A percentile compares a stretch with the other conserved stretches of the same genome.
phyloP scores from a whole-genome alignment of 257 asterid genomes.

The Jasminum sambac region DNA sequence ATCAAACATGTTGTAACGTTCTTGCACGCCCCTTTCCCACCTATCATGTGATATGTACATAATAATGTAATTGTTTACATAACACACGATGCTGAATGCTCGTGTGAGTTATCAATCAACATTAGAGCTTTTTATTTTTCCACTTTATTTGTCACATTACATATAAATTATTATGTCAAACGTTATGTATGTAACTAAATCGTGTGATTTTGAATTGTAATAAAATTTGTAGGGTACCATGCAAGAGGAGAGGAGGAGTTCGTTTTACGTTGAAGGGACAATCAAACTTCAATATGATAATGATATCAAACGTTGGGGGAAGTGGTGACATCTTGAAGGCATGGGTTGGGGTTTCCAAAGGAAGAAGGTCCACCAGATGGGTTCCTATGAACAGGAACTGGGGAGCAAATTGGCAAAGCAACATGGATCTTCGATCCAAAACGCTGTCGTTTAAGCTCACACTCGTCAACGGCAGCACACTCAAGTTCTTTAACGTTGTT shows the following conservation, averaged over 20 bases:
- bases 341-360: conserved; percentile 55
- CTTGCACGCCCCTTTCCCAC: not conserved
- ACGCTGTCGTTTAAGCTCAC: conserved; percentile 53
- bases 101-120: no score
- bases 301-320: conserved; percentile 71
- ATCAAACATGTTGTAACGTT: not conserved
- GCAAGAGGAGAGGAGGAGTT: conserved; percentile 66
- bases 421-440: conserved; percentile 48
- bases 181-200: not conserved
- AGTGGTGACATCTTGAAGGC: conserved; percentile 56
- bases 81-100: no score
- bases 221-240: conserved; percentile 48
- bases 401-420: conserved; percentile 76
- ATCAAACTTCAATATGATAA: conserved; percentile 58
- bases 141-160: no score
- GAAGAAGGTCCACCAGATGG: conserved; percentile 37
- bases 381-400: conserved; percentile 54
- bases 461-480: conserved; percentile 39
- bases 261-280: conserved; percentile 69
- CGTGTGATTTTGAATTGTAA: not conserved
- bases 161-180: no score
- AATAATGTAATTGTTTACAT: no score
- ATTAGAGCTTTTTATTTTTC: no score
- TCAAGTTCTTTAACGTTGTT: conserved; percentile 45
- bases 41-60: no score